Conservation (phyloP, 1,139 yeast genomes). For the Geotrichum klebahnii region DNA sequence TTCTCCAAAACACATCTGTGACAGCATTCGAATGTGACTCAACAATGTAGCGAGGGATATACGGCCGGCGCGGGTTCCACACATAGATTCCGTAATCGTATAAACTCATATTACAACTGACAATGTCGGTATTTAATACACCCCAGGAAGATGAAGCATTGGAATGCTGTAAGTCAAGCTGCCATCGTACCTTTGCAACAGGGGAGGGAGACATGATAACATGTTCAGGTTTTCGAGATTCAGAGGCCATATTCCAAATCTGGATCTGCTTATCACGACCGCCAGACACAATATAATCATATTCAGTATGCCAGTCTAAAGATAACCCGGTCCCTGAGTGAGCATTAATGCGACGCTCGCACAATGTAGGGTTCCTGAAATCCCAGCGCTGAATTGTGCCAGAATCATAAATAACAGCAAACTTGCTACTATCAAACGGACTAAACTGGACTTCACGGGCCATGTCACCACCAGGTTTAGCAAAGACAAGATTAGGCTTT, state of each 20-base stretch:
- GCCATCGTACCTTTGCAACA: constrained; percentile 70
- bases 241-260: constrained; percentile 62
- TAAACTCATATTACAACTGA: constrained; percentile 64
- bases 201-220: constrained; percentile 72
- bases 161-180: constrained; percentile 34
- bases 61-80: constrained; percentile 69
- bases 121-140: constrained; percentile 49
- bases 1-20: constrained; percentile 50
- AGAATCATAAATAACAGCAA: constrained; percentile 80
- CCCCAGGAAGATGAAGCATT: constrained; percentile 23
- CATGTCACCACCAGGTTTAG: constrained; percentile 45
- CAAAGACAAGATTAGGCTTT: constrained; percentile 47
- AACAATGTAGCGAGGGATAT: constrained; percentile 66
- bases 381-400: constrained; percentile 88
- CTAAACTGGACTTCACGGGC: constrained; percentile 43
- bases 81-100: constrained; percentile 72
- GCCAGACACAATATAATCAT: constrained; percentile 81
- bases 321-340: constrained; percentile 91
- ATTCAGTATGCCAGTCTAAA: constrained; percentile 80
- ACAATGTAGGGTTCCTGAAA: constrained; percentile 47
- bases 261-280: constrained; percentile 86
- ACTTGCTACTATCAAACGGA: constrained; percentile 44
- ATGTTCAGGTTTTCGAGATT: constrained; percentile 56
- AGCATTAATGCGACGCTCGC: constrained; percentile 73
- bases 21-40: constrained; percentile 50